Evolutionary conservation across 2,329 filamentous ascomycete species (phyloP).

Genomic region (Pseudogymnoascus sp.): DNA sequence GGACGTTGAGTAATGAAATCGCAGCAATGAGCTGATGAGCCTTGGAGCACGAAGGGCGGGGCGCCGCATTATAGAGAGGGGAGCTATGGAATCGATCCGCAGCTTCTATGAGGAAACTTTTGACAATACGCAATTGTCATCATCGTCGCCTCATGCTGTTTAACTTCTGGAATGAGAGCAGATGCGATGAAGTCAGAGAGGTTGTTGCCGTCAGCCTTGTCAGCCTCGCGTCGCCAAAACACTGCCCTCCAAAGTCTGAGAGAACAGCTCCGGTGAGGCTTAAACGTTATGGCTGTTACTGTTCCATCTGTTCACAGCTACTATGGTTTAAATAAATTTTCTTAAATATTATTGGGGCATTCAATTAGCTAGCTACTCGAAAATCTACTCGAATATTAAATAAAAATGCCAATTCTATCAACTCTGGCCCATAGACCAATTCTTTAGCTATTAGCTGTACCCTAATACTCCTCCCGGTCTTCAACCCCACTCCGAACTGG

Average conservation of each 20-base stretch:
- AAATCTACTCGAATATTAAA: too few relatives aligned
- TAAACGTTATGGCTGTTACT: not conserved
- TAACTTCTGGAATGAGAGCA: too few relatives aligned
- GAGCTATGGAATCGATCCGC: not conserved
- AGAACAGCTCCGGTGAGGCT: not conserved
- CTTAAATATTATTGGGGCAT: not conserved
- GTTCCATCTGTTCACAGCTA: not conserved
- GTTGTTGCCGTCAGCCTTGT: not conserved
- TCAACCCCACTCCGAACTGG: not conserved
- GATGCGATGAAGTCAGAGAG: not conserved
- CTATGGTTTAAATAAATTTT: not conserved
- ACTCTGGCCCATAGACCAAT: too few relatives aligned
- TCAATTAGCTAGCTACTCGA: not conserved
- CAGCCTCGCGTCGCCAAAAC: not conserved
- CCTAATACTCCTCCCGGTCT: not conserved
- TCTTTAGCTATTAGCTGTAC: not conserved
- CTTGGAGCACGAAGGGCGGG: not conserved
- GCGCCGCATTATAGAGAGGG: not conserved
- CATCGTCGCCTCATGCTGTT: not conserved
- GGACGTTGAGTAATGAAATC: not conserved
- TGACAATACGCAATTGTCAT: not conserved
- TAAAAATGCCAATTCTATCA: too few relatives aligned
- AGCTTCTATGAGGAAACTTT: not conserved
- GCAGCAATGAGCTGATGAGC: not conserved
- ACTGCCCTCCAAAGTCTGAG: not conserved